Evolutionary conservation across 768 basidiomycete genomes (phyloP), one percentile per base, ranked within the genome.

Genomic region (Boletus bicolor): DNA sequence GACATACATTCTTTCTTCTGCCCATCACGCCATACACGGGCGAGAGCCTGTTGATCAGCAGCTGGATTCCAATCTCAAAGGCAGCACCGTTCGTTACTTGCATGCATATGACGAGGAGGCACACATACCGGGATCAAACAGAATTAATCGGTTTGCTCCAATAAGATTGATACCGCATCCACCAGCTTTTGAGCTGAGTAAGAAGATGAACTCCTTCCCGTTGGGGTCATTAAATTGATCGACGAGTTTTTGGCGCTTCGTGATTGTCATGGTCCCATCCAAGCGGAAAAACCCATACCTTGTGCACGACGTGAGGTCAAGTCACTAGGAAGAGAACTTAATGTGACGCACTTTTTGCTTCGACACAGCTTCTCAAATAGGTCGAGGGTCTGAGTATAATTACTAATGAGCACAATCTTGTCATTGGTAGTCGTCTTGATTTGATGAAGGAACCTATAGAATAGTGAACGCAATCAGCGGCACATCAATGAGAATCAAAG

Each of bases 1-100:
- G 24, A 68, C 89, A 51, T 66, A 94, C 96, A 99, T 74, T 97
- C 95, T 82, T 98, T 98, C 84, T 97, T 99, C 72, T 98, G 96
- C 0, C 96, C 96, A 67, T 99, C 96, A 75, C 96, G 90, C 96
- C 96, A 99, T 9, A 99, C 96, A 69, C 96, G 93, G 43, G 96
- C 96, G 6, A 99, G 79, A 8, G 96, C 96, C 70, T 99, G 96
- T 69, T 98, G 97, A 72, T 99, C 96, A 28, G 95, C 93, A 10
- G 96, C 96, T 26, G 95, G 95, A 65, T 98, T 98, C 95, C 95
- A 98, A 67, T 98, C 95, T 94, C 56, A n/a, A 21, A 35, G 9
- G 42, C 41, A 44, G 26, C 5, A 21, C 42, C 30, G 21, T 51
- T 44, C 7, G 19, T 49, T 21, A 35, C 8, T 44, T 34, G 37